Evolutionary conservation across 208 protist genomes (phyloP).

Genomic region (Novymonas esmeraldas): DNA sequence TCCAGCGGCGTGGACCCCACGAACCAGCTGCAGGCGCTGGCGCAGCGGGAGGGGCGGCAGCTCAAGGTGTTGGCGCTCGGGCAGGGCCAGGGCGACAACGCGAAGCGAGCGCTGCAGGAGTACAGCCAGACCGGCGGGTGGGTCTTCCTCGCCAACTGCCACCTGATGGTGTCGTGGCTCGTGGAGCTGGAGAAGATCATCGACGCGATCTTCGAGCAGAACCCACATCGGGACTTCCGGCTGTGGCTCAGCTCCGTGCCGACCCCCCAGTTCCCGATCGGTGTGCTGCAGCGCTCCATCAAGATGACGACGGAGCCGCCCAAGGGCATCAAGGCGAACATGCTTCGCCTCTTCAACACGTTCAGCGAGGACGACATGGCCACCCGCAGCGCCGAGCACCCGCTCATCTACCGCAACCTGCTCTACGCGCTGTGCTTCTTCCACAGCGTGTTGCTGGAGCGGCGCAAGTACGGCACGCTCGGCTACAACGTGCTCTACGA

Average conservation of each 20-base stretch:
- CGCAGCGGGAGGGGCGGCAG: conserved; percentile 73
- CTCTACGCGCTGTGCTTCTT: conserved; percentile 98
- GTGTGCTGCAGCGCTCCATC: conserved; percentile 95
- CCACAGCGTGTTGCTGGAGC: conserved; percentile 97
- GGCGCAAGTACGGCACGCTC: conserved; percentile 98
- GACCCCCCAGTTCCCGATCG: conserved; percentile 96
- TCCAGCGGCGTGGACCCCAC: conserved; percentile 98
- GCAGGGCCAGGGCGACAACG: conserved; percentile 97
- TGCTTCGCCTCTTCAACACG: conserved; percentile 95
- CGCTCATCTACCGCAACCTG: conserved; percentile 95
- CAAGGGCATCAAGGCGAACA: conserved; percentile 97
- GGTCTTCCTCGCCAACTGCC: conserved; percentile 99
- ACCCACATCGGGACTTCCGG: conserved; percentile 96
- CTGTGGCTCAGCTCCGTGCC: conserved; percentile 99
- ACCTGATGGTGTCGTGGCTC: conserved; percentile 98
- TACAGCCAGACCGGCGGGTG: conserved; percentile 94
- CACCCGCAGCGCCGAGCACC: conserved; percentile 57
- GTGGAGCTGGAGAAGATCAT: conserved; percentile 97
- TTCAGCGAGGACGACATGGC: conserved; percentile 93
- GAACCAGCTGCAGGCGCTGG: conserved; percentile 91
- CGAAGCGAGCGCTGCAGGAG: conserved; percentile 93
- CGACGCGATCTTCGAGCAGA: conserved; percentile 87
- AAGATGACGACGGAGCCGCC: conserved; percentile 99
- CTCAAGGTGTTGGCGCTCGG: conserved; percentile 96
- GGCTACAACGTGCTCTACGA: conserved; percentile 99